Evolutionary conservation across 257 asterid genomes (phyloP).

Genomic region (Oldenlandia corymbosa): DNA sequence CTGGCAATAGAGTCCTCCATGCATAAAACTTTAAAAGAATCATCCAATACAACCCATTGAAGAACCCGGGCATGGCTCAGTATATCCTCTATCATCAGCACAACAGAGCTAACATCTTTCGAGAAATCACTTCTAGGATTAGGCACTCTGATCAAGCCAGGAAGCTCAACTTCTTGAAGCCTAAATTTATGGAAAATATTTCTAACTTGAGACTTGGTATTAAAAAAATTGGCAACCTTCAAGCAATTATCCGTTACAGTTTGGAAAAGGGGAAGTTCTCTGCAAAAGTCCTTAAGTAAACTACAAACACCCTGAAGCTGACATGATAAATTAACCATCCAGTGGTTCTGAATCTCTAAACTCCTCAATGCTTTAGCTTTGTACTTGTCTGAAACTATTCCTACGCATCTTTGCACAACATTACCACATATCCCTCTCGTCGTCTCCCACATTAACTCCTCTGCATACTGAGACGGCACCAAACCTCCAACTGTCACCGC

Average conservation of each 20-base stretch:
- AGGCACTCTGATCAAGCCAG: constrained; percentile 57
- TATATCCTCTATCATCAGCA: constrained; percentile 69
- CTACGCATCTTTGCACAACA: constrained; percentile 52
- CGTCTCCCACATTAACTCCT: constrained; percentile 64
- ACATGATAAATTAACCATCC: constrained; percentile 85
- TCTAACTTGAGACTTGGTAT: constrained; percentile 56
- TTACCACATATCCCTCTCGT: constrained; percentile 46
- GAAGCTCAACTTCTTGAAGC: constrained; percentile 46
- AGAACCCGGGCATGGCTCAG: constrained; percentile 51
- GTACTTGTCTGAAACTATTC: constrained; percentile 69
- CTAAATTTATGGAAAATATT: constrained; percentile 50
- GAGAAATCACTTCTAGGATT: constrained; percentile 39
- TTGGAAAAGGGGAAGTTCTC: constrained; percentile 61
- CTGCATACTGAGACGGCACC: constrained; percentile 60
- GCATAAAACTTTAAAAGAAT: constrained; percentile 48
- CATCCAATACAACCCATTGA: constrained; percentile 54
- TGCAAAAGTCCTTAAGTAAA: constrained; percentile 63
- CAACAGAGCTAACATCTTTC: constrained; percentile 37
- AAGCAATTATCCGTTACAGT: constrained; percentile 51
- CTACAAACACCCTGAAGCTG: constrained; percentile 63
- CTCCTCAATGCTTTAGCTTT: constrained; percentile 62
- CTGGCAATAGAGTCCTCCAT: constrained; percentile 43
- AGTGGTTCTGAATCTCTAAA: constrained; percentile 56
- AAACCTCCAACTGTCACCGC: constrained; percentile 35
- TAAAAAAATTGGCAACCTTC: constrained; percentile 56